Conservation (phyloP, 202 grass and related monocot species). For the Digitaria exilis region DNA sequence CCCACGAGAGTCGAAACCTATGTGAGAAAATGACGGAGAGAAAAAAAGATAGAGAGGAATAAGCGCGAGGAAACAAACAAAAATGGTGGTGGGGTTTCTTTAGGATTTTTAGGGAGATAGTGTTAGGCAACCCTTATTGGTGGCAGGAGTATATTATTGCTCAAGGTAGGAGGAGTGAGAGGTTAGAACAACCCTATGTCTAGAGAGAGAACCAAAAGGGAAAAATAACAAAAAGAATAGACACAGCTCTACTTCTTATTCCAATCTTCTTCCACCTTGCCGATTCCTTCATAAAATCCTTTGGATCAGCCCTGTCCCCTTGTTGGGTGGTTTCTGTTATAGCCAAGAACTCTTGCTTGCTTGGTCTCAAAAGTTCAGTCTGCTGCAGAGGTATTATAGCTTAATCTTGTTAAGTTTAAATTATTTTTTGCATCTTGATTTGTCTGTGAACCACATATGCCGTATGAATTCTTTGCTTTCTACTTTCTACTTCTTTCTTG, state of each 20-base stretch:
- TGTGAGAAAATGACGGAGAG: conserved; percentile 50
- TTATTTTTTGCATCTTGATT: conserved; percentile 22
- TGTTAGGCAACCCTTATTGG: conserved; percentile 68
- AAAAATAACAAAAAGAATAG: conserved; percentile 45
- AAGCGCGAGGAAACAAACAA: conserved; percentile 57
- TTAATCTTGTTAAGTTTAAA: conserved; percentile 7
- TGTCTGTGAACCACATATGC: conserved; percentile 4
- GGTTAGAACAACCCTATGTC: conserved; percentile 49
- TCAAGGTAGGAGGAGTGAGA: conserved; percentile 39
- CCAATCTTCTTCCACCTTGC: conserved; percentile 39
- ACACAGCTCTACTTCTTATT: conserved; percentile 57
- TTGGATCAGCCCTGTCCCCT: conserved; percentile 64
- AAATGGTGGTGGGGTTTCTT: conserved; percentile 65
- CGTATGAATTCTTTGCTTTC: conserved; percentile 19
- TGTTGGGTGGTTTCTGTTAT: conserved; percentile 58
- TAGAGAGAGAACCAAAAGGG: conserved; percentile 49
- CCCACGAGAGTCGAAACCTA: conserved; percentile 35
- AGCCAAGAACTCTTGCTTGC: conserved; percentile 39
- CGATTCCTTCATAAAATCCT: conserved; percentile 52
- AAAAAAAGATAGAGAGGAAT: conserved; percentile 61
- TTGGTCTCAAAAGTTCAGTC: conserved; percentile 40
- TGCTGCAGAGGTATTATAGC: conserved; percentile 47
- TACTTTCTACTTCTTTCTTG: conserved; percentile 37
- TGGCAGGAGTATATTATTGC: conserved; percentile 68
- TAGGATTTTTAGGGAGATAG: conserved; percentile 62